Conservation (phyloP, 2,329 filamentous ascomycete genomes). For the Helicocarpus griseus region DNA sequence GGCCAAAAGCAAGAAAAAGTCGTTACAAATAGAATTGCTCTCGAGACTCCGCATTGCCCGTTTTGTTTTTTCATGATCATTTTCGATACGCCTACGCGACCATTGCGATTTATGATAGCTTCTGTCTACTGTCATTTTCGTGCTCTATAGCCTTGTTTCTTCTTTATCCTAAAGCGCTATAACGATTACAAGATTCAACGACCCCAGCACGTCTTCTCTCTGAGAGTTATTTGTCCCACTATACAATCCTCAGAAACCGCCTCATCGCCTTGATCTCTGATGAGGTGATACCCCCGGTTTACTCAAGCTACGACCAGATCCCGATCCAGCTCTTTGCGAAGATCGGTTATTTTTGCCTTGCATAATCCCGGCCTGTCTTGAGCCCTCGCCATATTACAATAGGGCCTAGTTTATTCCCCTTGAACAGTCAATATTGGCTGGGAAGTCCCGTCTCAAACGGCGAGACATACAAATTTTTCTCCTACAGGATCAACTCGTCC, state of each 20-base stretch:
- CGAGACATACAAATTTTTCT: constrained; percentile 1
- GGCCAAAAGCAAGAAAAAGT: background rate
- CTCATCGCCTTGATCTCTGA: background rate
- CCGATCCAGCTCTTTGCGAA: background rate
- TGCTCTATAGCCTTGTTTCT: constrained; percentile 14
- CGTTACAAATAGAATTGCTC: constrained; percentile 1
- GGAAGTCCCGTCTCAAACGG: background rate
- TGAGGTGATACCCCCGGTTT: background rate
- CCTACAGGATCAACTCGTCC: background rate
- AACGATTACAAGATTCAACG: constrained; percentile 26
- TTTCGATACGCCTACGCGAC: background rate
- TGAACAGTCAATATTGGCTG: background rate
- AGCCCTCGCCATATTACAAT: background rate
- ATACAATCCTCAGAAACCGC: background rate
- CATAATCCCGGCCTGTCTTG: background rate
- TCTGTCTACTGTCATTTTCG: constrained; percentile 1
- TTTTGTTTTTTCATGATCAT: background rate
- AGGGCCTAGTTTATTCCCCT: background rate
- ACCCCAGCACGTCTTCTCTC: constrained; percentile 7
- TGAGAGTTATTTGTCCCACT: background rate
- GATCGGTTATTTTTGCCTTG: background rate
- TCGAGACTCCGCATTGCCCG: background rate
- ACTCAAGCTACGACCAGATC: background rate
- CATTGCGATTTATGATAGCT: background rate
- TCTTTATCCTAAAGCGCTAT: constrained; percentile 17